Evolutionary conservation across 2,329 filamentous ascomycete species (phyloP), one percentile per base, ranked within the genome.

Genomic region (Akanthomyces lecanii): DNA sequence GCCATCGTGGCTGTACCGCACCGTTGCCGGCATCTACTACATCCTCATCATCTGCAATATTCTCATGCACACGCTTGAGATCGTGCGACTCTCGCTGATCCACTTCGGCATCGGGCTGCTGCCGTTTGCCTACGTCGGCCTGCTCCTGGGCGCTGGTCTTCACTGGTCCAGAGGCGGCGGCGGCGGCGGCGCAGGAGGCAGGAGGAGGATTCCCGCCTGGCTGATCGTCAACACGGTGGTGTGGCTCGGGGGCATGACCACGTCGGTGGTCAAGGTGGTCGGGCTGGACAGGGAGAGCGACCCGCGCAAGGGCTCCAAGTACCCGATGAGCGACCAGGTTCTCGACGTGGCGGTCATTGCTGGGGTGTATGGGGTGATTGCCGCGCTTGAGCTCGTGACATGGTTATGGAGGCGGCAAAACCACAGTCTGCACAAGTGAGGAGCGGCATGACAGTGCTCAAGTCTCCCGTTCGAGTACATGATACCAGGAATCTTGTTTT

Each of bases 301-400:
- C 38, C 8, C 12, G 25, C 61, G 61, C 38, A 63, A 36, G 53
- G 53, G 36, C 23, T 63, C 61, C 23, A 58, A 57, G 30, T 63
- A 63, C 25, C 61, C 61, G 25, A 58, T 63, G 52, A 52, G 52
- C 16, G 61, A 63, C n/a, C 61, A 63, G 38, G 40, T 63, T 3
- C 52, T 58, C 16, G 61, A 63, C 25, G 61, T 63, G 23, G 54
- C 45, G 2, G 61, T 63, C 16, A 58, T 63, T 51, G 61, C 61
- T 4, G 61, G 61, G 5, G 61, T 63, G 36, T 63, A 63, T 36
- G 53, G 36, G 11, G 61, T 53, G 12, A 36, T 63, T 38, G 47
- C 47, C 1, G 47, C 25, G 8, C 61, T 63, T 8, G 61, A 63
- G 36, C 23, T 52, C 4, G 54, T 50, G 25, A 51, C 38, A 4